These are phyloP conservation scores for Senna siamea DNA, from an alignment of 306 rosid species.

Conservation along the genomic window DNA sequence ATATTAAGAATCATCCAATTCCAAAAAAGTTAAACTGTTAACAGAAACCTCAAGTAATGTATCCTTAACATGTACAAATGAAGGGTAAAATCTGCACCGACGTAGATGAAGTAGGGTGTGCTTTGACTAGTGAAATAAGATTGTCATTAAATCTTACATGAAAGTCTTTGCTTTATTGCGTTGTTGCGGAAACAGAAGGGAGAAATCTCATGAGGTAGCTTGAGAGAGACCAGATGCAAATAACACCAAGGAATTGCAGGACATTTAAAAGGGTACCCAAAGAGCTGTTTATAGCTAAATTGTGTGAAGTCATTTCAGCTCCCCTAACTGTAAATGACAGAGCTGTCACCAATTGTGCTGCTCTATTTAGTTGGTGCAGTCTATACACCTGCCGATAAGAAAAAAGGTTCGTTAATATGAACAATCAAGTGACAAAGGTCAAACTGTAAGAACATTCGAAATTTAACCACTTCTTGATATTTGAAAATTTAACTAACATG, in stretches of 20 bases:
- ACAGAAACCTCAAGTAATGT: background rate
- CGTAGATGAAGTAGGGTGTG: background rate
- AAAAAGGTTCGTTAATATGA: conserved; percentile 28
- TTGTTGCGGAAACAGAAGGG: conserved; percentile 52
- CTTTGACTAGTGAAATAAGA: background rate
- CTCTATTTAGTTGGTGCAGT: conserved; percentile 94
- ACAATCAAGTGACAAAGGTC: conserved; percentile 18
- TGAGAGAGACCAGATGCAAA: conserved; percentile 97
- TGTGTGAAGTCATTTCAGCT: conserved; percentile 89
- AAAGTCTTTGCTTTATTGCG: conserved; percentile 44
- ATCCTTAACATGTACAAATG: background rate
- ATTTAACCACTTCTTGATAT: background rate
- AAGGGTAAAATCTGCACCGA: background rate
- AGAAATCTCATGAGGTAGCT: conserved; percentile 87
- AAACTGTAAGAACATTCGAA: conserved; percentile 2
- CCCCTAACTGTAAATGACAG: conserved; percentile 92
- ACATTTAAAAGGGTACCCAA: conserved; percentile 84
- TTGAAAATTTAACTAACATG: background rate
- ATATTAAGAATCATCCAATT: background rate
- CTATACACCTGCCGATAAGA: conserved; percentile 75
- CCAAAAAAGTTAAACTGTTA: background rate
- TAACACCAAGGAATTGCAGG: conserved; percentile 87
- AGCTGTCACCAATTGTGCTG: conserved; percentile 97
- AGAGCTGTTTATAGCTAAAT: conserved; percentile 90
- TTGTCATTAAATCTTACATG: conserved; percentile 25